Evolutionary conservation across 2,329 filamentous ascomycete genomes (phyloP).

Genomic region (Microascus cirrosus): DNA sequence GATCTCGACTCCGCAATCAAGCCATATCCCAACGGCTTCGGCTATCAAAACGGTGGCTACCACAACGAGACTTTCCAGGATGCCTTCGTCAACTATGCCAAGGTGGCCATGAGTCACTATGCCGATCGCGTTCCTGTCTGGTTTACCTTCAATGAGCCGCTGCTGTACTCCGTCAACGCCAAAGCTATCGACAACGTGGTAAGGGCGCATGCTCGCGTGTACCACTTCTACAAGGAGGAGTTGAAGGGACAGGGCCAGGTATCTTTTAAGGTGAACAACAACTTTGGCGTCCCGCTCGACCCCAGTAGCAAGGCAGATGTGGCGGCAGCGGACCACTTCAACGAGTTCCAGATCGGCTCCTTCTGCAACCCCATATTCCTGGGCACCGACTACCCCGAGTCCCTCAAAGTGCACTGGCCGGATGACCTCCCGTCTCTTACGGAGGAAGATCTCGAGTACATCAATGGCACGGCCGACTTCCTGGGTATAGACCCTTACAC

Average conservation of each 20-base stretch:
- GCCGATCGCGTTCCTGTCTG: slow-evolving; percentile 38
- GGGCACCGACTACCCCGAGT: slow-evolving; percentile 34
- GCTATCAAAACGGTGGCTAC: not conserved
- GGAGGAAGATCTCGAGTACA: slow-evolving; percentile 31
- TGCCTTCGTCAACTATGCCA: slow-evolving; percentile 41
- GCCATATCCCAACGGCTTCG: not conserved
- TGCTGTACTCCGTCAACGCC: slow-evolving; percentile 26
- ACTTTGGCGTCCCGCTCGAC: slow-evolving; percentile 37
- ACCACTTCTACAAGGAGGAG: slow-evolving; percentile 42
- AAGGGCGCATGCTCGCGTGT: slow-evolving; percentile 36
- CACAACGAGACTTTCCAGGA: slow-evolving; percentile 32
- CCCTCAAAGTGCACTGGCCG: not conserved
- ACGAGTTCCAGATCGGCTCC: slow-evolving; percentile 33
- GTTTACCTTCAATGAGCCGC: slow-evolving; percentile 43
- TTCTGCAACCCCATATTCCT: slow-evolving; percentile 43
- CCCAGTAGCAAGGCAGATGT: slow-evolving; percentile 25
- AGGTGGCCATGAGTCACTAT: slow-evolving; percentile 37
- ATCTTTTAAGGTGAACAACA: slow-evolving; percentile 35
- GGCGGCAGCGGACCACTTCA: slow-evolving; percentile 31
- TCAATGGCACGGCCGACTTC: slow-evolving; percentile 41
- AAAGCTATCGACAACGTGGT: slow-evolving; percentile 27
- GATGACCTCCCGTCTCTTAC: slow-evolving; percentile 22
- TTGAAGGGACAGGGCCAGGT: slow-evolving; percentile 38
- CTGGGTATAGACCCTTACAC: slow-evolving; percentile 49
- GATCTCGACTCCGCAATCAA: slow-evolving; percentile 9